Conservation (phyloP, 1,284 basidiomycete genomes). For the Tranzscheliella williamsii region DNA sequence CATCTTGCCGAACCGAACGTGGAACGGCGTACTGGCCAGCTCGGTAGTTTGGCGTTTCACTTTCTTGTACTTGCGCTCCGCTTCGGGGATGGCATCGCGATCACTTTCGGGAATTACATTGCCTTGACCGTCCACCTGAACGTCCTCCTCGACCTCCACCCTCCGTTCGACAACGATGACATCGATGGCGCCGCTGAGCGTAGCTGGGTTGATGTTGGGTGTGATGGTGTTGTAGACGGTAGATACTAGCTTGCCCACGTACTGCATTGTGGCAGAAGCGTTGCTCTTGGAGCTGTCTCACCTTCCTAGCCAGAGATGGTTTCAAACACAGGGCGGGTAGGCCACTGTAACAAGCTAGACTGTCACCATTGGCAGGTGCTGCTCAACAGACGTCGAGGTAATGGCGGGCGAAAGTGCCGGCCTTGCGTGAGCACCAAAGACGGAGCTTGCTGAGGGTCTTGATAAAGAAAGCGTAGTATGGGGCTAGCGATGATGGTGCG, state of each 20-base stretch:
- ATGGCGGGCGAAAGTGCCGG: too few relatives aligned
- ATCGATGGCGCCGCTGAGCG: conserved; percentile 60
- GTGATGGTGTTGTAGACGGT: conserved; percentile 61
- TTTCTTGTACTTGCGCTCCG: conserved; percentile 30
- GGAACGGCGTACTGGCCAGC: conserved; percentile 91
- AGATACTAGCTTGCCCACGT: conserved; percentile 58
- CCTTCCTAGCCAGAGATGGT: too few relatives aligned
- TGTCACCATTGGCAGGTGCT: too few relatives aligned
- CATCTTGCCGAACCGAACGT: conserved; percentile 97
- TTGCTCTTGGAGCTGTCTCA: too few relatives aligned
- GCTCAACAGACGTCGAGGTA: too few relatives aligned
- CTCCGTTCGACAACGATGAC: conserved; percentile 64
- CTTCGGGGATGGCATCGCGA: conserved; percentile 4
- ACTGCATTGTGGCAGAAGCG: conserved; percentile 58
- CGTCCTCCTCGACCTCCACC: conserved; percentile 64
- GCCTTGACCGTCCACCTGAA: conserved; percentile 49
- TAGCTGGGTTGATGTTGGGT: conserved; percentile 60
- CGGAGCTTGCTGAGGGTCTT: too few relatives aligned
- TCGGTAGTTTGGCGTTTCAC: conserved; percentile 62
- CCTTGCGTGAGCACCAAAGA: too few relatives aligned
- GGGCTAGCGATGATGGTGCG: too few relatives aligned
- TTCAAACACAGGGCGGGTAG: too few relatives aligned
- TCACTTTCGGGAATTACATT: conserved; percentile 12
- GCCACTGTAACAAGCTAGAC: too few relatives aligned
- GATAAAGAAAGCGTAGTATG: too few relatives aligned